Evolutionary conservation across 805 yeast genomes (phyloP).

Genomic region (Lipomyces spencermartinsiae): DNA sequence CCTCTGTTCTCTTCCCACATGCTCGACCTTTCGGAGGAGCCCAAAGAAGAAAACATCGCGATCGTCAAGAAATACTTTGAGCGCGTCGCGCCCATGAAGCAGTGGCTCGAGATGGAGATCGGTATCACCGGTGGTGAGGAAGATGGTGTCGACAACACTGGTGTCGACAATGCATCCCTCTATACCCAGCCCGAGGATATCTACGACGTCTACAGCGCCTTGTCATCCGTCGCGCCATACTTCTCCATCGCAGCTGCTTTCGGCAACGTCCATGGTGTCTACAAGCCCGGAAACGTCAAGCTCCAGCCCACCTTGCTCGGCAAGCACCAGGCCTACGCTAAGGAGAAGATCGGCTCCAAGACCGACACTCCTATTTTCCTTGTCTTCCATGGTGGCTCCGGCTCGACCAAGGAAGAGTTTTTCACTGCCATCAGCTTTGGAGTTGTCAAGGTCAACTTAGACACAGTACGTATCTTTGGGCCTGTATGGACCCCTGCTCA

Average conservation of each 20-base stretch:
- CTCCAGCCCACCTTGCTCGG: slow-evolving; percentile 92
- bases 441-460: slow-evolving; percentile 98
- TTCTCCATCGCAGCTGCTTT: slow-evolving; percentile 99
- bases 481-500: not conserved
- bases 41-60: slow-evolving; percentile 93
- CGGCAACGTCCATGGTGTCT: slow-evolving; percentile 99
- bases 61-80: slow-evolving; percentile 93
- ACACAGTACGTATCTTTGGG: slow-evolving; percentile 57
- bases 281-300: slow-evolving; percentile 98
- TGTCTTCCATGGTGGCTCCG: slow-evolving; percentile 99
- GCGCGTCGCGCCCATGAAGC: slow-evolving; percentile 91
- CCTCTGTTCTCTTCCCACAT: slow-evolving; percentile 99
- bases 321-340: slow-evolving; percentile 92
- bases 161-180: slow-evolving; percentile 81
- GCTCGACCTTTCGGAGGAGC: slow-evolving; percentile 97
- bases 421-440: slow-evolving; percentile 89
- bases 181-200: slow-evolving; percentile 97
- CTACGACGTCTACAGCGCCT: slow-evolving; percentile 86
- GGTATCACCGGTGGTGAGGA: slow-evolving; percentile 99
- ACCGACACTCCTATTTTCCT: slow-evolving; percentile 81
- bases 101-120: slow-evolving; percentile 99
- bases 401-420: slow-evolving; percentile 91
- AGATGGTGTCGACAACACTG: slow-evolving; percentile 99
- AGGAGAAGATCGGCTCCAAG: slow-evolving; percentile 62
- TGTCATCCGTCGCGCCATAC: slow-evolving; percentile 90